These are phyloP conservation scores for Cryptococcus deneoformans DNA, from an alignment of 1,284 basidiomycete genomes.

Conservation along the genomic window DNA sequence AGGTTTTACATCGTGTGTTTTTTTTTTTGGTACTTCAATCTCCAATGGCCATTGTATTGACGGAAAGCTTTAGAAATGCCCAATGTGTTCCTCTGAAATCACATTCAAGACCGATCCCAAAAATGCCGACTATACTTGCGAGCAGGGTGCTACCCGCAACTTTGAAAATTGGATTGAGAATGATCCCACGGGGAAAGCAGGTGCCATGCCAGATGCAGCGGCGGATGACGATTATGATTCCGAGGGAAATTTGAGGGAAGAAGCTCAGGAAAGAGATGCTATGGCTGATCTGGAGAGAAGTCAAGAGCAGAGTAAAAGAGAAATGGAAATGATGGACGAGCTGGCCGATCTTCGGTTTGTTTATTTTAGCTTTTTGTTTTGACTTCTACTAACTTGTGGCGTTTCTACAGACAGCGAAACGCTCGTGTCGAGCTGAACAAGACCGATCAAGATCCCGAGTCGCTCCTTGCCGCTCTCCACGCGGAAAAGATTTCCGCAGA, in stretches of 20 bases:
- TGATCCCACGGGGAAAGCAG: conserved; percentile 32
- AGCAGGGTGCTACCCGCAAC: conserved; percentile 91
- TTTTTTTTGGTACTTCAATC: background rate
- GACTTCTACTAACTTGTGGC: conserved; percentile 5
- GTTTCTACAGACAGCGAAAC: conserved; percentile 58
- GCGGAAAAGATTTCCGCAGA: conserved; percentile 52
- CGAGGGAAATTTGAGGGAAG: conserved; percentile 58
- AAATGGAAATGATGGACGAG: conserved; percentile 98
- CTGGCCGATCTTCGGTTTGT: conserved; percentile 79
- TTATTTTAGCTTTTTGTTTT: background rate
- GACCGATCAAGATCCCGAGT: conserved; percentile 48
- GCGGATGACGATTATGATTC: conserved; percentile 56
- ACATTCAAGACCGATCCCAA: conserved; percentile 99
- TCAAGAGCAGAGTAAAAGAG: conserved; percentile 85
- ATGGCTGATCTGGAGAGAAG: conserved; percentile 96
- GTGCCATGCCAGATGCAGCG: conserved; percentile 43
- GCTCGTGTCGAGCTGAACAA: conserved; percentile 82
- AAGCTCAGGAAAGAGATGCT: conserved; percentile 62
- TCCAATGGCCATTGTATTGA: background rate
- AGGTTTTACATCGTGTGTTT: conserved; percentile 50
- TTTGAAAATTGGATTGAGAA: conserved; percentile 62
- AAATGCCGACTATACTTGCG: conserved; percentile 89
- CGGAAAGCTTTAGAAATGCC: conserved; percentile 55
- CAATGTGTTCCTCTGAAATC: conserved; percentile 93
- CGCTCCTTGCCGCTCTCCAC: conserved; percentile 39